A percentile compares a stretch with the other conserved stretches of the same genome.
These are phyloP conservation scores for Penicillium sp. DNA, from an alignment of 2,329 filamentous ascomycete species.

Conservation along the genomic window DNA sequence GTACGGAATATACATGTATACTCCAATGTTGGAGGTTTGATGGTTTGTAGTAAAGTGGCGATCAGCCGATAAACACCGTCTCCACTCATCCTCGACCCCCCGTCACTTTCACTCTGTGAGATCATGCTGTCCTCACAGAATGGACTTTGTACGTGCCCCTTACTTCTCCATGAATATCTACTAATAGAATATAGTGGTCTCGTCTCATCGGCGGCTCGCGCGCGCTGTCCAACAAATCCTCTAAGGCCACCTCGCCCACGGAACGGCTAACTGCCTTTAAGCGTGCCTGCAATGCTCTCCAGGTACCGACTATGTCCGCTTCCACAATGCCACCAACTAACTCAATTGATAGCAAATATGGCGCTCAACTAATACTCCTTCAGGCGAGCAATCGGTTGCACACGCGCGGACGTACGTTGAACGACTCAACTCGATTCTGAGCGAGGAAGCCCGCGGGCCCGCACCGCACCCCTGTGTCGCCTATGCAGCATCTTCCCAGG, in stretches of 20 bases:
- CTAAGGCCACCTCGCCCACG: constrained; percentile 53
- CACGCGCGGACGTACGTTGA: constrained; percentile 54
- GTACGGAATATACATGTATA: too few species aligned
- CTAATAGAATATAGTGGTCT: constrained; percentile 50
- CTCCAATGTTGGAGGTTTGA: too few species aligned
- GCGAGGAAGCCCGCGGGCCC: constrained; percentile 83
- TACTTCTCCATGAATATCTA: background rate
- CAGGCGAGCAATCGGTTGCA: constrained; percentile 51
- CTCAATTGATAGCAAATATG: constrained; percentile 54
- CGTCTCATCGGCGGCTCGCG: constrained; percentile 59
- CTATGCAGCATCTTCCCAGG: constrained; percentile 80
- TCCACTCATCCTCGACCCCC: constrained; percentile 19
- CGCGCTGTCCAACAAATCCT: constrained; percentile 50
- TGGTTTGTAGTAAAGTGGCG: background rate
- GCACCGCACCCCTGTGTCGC: constrained; percentile 87
- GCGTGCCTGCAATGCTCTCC: constrained; percentile 58
- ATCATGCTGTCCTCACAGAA: constrained; percentile 33
- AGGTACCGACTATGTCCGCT: constrained; percentile 39
- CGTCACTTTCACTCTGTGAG: constrained; percentile 21
- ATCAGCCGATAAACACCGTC: constrained; percentile 20
- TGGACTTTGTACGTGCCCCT: constrained; percentile 46
- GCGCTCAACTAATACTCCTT: constrained; percentile 53
- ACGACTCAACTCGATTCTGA: constrained; percentile 65
- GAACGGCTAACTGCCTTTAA: constrained; percentile 62
- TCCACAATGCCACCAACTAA: constrained; percentile 2